Conservation (phyloP, 2,329 filamentous ascomycete species). For the Claviceps fusiformis region DNA sequence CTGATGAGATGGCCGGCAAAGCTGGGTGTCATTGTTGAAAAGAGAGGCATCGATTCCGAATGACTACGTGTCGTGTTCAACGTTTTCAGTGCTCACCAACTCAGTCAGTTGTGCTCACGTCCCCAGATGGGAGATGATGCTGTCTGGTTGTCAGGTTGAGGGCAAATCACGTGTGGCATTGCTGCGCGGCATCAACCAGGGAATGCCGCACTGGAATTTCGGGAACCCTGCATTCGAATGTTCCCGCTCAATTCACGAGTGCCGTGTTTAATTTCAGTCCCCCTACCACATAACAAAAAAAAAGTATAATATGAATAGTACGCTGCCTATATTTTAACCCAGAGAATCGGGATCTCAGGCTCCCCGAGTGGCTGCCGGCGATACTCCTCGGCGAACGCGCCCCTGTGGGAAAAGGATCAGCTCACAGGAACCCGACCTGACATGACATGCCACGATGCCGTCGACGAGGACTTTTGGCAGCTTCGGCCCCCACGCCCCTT, state of each 20-base stretch:
- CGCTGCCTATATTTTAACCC: neutral
- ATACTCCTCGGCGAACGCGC: neutral
- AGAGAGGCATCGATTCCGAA: no score
- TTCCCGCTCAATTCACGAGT: no score
- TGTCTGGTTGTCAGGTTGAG: neutral
- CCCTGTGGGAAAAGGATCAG: neutral
- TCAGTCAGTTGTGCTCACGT: no score
- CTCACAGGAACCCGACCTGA: neutral
- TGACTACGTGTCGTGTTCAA: no score
- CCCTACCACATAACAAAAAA: no score
- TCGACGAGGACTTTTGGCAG: neutral
- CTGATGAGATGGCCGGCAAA: neutral
- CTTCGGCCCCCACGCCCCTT: neutral
- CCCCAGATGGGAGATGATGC: neutral
- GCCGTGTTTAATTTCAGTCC: no score
- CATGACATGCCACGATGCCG: neutral
- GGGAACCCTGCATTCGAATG: no score
- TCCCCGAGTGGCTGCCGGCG: neutral
- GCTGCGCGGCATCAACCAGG: no score
- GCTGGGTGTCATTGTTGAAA: neutral
- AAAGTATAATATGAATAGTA: neutral
- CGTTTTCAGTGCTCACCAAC: no score
- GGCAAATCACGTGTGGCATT: neutral
- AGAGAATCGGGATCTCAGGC: neutral
- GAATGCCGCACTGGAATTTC: no score